Percentiles rank a stretch among this genome's conserved stretches.
These are phyloP conservation scores for Annona squamosa DNA, from an alignment of 164 flowering plant species.

Conservation along the genomic window DNA sequence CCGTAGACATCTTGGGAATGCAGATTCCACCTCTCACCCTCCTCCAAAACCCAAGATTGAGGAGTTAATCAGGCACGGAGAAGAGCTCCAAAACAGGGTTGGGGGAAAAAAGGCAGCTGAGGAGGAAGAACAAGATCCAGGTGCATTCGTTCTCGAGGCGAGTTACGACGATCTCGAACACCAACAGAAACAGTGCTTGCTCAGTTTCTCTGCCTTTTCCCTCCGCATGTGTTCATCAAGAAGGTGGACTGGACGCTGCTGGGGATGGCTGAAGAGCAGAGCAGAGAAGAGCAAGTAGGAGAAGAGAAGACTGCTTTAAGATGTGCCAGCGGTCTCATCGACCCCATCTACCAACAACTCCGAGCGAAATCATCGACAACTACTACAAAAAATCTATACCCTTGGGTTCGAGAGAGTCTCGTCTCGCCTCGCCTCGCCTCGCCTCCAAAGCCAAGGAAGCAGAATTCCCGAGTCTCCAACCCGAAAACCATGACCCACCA, in stretches of 20 bases:
- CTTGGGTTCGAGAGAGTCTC: slow-evolving; percentile 18
- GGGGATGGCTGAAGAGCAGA: slow-evolving; percentile 5
- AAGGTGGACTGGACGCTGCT: slow-evolving; percentile 32
- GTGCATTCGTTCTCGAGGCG: not conserved
- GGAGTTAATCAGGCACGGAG: not conserved
- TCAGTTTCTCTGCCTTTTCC: slow-evolving; percentile 34
- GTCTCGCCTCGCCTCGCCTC: not conserved
- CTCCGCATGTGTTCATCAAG: slow-evolving; percentile 20
- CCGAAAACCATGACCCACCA: not conserved
- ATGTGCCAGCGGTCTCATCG: slow-evolving; percentile 16
- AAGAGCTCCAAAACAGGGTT: not conserved
- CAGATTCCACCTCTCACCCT: too few species aligned
- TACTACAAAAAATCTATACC: slow-evolving; percentile 20
- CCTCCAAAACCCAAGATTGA: not conserved
- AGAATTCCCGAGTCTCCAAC: slow-evolving; percentile 12
- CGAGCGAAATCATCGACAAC: not conserved
- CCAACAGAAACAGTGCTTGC: slow-evolving; percentile 21
- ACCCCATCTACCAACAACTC: slow-evolving; percentile 16
- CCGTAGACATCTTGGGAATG: too few species aligned
- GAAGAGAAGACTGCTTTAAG: slow-evolving; percentile 9
- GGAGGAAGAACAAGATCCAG: not conserved
- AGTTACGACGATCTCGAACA: not conserved
- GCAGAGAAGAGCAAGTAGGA: slow-evolving; percentile 8
- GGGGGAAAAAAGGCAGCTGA: not conserved
- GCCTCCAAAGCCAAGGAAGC: slow-evolving; percentile 6